Conservation (phyloP, 2,329 filamentous ascomycete species). For the Trichothecium roseum region DNA sequence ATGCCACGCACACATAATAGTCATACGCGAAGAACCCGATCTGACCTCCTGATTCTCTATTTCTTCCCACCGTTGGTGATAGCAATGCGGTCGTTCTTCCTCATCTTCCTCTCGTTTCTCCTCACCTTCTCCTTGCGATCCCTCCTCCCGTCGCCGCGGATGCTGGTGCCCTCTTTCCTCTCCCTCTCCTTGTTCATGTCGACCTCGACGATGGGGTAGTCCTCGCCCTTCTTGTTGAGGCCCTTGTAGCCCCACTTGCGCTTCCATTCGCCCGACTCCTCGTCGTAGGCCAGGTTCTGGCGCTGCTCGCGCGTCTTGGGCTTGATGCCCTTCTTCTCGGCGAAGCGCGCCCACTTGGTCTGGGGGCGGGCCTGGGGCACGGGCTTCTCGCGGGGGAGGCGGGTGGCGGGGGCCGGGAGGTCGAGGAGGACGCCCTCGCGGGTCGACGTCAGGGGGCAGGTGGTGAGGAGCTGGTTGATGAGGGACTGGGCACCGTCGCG, state of each 20-base stretch:
- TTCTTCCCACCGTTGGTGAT: conserved; percentile 10
- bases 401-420: conserved; percentile 60
- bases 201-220: conserved; percentile 88
- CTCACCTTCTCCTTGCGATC: conserved; percentile 59
- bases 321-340: conserved; percentile 93
- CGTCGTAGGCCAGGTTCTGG: conserved; percentile 70
- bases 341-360: conserved; percentile 95
- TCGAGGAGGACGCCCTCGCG: conserved; percentile 63
- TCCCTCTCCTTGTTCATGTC: conserved; percentile 62
- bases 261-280: conserved; percentile 77
- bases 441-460: conserved; percentile 67
- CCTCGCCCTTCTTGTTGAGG: conserved; percentile 73
- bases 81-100: conserved; percentile 50
- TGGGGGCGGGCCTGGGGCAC: conserved; percentile 70
- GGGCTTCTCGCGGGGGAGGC: conserved; percentile 83
- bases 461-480: conserved; percentile 88
- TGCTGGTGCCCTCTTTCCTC: conserved; percentile 50
- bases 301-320: conserved; percentile 71
- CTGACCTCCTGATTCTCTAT: background rate
- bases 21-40: no score
- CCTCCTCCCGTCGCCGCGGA: conserved; percentile 51
- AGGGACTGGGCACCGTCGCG: conserved; percentile 86
- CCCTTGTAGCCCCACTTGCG: conserved; percentile 93
- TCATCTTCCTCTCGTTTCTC: conserved; percentile 60
- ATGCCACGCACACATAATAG: no score